Evolutionary conservation across 768 basidiomycete genomes (phyloP).

Genomic region (Xerocomus potaroensis): DNA sequence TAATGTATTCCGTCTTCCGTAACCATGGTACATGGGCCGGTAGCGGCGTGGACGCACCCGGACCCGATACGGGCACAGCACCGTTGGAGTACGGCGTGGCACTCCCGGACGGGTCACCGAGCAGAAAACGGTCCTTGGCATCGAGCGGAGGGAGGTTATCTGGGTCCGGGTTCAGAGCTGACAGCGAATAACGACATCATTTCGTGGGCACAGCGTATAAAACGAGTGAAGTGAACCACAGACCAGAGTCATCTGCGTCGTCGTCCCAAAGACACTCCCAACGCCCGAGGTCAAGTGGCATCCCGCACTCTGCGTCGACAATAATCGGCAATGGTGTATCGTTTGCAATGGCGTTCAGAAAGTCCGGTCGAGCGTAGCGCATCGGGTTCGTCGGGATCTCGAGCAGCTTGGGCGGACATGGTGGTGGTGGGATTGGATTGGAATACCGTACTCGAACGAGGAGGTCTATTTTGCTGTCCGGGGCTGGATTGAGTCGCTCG

Average conservation of each 20-base stretch:
- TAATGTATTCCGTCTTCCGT: constrained; percentile 88
- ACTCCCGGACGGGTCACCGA: constrained; percentile 58
- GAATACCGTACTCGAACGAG: constrained; percentile 90
- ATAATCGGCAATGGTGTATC: constrained; percentile 91
- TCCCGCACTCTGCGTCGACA: constrained; percentile 93
- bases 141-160: constrained; percentile 57
- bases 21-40: constrained; percentile 82
- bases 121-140: constrained; percentile 70
- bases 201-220: neutral
- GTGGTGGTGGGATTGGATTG: constrained; percentile 92
- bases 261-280: constrained; percentile 86
- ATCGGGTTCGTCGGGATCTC: constrained; percentile 86
- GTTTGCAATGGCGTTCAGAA: constrained; percentile 73
- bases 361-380: constrained; percentile 84
- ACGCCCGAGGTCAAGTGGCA: constrained; percentile 86
- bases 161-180: constrained; percentile 65
- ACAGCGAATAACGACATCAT: neutral
- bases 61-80: constrained; percentile 29
- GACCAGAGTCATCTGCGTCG: constrained; percentile 64
- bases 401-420: constrained; percentile 94
- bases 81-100: constrained; percentile 41
- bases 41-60: constrained; percentile 42
- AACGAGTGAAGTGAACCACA: constrained; percentile 23
- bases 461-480: constrained; percentile 76
- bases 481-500: neutral